phyloP scores from a whole-genome alignment of 805 yeast species.

The Pichia kluyveri region DNA sequence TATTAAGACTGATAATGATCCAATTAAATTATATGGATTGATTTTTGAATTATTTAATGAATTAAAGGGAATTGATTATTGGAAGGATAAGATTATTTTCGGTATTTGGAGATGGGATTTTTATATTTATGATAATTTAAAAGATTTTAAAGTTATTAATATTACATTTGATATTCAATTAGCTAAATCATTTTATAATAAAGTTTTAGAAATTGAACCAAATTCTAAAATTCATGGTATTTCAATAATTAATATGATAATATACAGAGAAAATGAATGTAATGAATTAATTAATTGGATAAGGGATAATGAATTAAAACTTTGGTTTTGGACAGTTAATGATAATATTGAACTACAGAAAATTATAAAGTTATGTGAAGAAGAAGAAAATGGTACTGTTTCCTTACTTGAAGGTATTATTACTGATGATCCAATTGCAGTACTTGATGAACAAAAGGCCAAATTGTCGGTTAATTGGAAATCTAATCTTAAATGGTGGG shows the following conservation, averaged over 20 bases:
- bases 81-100: constrained; percentile 27
- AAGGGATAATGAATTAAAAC: constrained; percentile 13
- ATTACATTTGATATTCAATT: constrained; percentile 22
- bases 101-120: constrained; percentile 29
- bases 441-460: background rate
- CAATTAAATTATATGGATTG: constrained; percentile 17
- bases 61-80: constrained; percentile 18
- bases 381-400: constrained; percentile 7
- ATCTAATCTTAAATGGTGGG: constrained; percentile 10
- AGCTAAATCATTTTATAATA: constrained; percentile 16
- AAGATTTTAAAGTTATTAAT: constrained; percentile 20
- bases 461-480: background rate
- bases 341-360: constrained; percentile 14
- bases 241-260: constrained; percentile 17
- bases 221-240: constrained; percentile 16
- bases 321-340: constrained; percentile 32
- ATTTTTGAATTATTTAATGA: constrained; percentile 18
- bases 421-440: constrained; percentile 15
- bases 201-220: constrained; percentile 9
- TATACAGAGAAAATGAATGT: constrained; percentile 15
- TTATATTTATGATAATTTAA: constrained; percentile 20
- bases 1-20: constrained; percentile 26
- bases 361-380: constrained; percentile 2
- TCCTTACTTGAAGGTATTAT: constrained; percentile 14
- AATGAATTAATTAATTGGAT: constrained; percentile 13